Conservation (phyloP, 2,329 filamentous ascomycete genomes). For the Penicillium capsulatum region DNA sequence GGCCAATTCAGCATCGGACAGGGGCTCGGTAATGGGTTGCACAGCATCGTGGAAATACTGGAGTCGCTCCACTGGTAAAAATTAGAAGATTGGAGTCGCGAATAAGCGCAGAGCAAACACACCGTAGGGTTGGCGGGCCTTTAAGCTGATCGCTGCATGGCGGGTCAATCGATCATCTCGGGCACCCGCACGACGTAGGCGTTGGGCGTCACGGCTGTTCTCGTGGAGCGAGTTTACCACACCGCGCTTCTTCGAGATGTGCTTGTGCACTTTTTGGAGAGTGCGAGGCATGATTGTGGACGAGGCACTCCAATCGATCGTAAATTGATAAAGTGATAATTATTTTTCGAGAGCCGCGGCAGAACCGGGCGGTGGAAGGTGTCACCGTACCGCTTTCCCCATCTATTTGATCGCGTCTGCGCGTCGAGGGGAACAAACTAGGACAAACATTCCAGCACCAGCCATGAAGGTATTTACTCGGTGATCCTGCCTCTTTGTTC, state of each 20-base stretch:
- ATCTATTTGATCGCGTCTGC: slow-evolving; percentile 29
- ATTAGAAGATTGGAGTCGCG: too few relatives aligned
- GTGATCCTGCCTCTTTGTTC: slow-evolving; percentile 6
- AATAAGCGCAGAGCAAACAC: slow-evolving; percentile 28
- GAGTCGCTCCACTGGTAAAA: slow-evolving; percentile 57
- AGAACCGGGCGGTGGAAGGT: slow-evolving; percentile 36
- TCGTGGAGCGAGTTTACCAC: slow-evolving; percentile 74
- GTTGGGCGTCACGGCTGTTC: slow-evolving; percentile 79
- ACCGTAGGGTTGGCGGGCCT: slow-evolving; percentile 71
- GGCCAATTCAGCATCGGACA: slow-evolving; percentile 38
- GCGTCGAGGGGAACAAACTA: slow-evolving; percentile 29
- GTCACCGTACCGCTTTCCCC: slow-evolving; percentile 17
- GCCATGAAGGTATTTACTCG: slow-evolving; percentile 21
- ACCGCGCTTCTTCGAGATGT: slow-evolving; percentile 81
- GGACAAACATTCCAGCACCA: slow-evolving; percentile 33
- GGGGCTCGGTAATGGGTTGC: slow-evolving; percentile 27
- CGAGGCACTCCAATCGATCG: neutral
- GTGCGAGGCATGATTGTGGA: slow-evolving; percentile 59
- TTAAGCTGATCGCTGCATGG: slow-evolving; percentile 64
- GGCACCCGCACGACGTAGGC: slow-evolving; percentile 71
- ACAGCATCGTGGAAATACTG: slow-evolving; percentile 68
- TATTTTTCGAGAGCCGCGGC: slow-evolving; percentile 27
- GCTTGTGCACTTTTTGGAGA: slow-evolving; percentile 79
- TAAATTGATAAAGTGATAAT: slow-evolving; percentile 10
- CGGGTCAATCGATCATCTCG: slow-evolving; percentile 79